Percentiles rank a stretch among this genome's conserved stretches.
phyloP scores from a whole-genome alignment of 2,329 filamentous ascomycete genomes.

The Fusarium nelsonii region DNA sequence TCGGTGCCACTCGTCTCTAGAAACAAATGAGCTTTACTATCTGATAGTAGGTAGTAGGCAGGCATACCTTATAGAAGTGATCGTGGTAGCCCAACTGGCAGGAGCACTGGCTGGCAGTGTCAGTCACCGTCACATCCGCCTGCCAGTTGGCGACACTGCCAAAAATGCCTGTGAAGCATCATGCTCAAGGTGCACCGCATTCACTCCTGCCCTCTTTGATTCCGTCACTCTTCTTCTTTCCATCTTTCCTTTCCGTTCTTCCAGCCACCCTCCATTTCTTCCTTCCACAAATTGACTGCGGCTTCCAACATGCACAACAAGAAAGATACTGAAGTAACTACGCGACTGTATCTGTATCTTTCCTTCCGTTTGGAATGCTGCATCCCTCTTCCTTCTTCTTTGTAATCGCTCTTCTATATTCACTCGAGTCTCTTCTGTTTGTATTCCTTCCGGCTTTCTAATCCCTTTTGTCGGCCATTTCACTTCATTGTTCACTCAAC shows the following conservation, averaged over 20 bases:
- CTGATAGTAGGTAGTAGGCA: neutral
- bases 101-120: slow-evolving; percentile 6
- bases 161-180: slow-evolving; percentile 30
- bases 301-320: slow-evolving; percentile 37
- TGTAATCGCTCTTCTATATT: slow-evolving; percentile 8
- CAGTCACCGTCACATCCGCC: slow-evolving; percentile 24
- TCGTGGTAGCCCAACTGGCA: neutral
- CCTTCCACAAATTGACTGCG: slow-evolving; percentile 22
- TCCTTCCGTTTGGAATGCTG: slow-evolving; percentile 21
- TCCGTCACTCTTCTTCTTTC: neutral
- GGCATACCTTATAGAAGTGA: neutral
- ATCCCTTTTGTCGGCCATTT: slow-evolving; percentile 2
- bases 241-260: neutral
- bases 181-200: slow-evolving; percentile 32
- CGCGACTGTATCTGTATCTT: slow-evolving; percentile 22
- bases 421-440: slow-evolving; percentile 6
- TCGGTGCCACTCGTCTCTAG: slow-evolving; percentile 9
- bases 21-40: neutral
- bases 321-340: slow-evolving; percentile 31
- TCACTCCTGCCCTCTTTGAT: slow-evolving; percentile 15
- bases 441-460: neutral
- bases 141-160: slow-evolving; percentile 40
- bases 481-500: slow-evolving; percentile 10
- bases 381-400: slow-evolving; percentile 8
- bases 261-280: slow-evolving; percentile 3